A percentile compares a stretch with the other conserved stretches of the same genome.
phyloP scores from a whole-genome alignment of 192 early-diverging fungal genomes.

The Backusella tarrabulga region DNA sequence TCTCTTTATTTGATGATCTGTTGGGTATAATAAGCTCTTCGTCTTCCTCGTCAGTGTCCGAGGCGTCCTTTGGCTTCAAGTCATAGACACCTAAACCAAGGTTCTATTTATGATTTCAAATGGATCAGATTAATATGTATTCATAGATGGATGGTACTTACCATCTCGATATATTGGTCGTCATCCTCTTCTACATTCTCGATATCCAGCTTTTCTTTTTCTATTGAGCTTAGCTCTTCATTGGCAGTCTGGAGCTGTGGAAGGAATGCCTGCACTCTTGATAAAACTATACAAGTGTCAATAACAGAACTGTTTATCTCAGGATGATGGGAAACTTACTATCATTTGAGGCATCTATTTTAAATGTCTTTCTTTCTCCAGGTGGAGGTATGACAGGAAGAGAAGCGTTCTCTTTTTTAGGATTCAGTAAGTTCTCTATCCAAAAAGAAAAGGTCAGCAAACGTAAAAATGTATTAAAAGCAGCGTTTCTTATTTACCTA shows the following conservation, averaged over 20 bases:
- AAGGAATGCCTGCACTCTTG: slow-evolving; percentile 49
- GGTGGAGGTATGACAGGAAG: slow-evolving; percentile 28
- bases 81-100: slow-evolving; percentile 51
- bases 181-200: slow-evolving; percentile 50
- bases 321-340: slow-evolving; percentile 6
- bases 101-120: slow-evolving; percentile 21
- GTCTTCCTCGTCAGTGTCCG: slow-evolving; percentile 20
- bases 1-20: neutral
- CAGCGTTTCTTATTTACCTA: neutral
- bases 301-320: no score
- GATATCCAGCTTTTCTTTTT: slow-evolving; percentile 51
- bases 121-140: no score
- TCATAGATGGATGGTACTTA: neutral
- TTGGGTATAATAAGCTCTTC: slow-evolving; percentile 22
- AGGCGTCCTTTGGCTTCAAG: slow-evolving; percentile 30
- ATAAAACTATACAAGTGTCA: slow-evolving; percentile 26
- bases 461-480: neutral
- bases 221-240: slow-evolving; percentile 33
- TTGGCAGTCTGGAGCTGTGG: slow-evolving; percentile 46
- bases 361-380: slow-evolving; percentile 44
- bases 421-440: neutral
- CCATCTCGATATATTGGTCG: slow-evolving; percentile 59
- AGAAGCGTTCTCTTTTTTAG: neutral
- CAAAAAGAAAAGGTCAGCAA: neutral
- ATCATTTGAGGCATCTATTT: slow-evolving; percentile 36